Percentiles rank a stretch among this genome's conserved stretches.
phyloP scores from a whole-genome alignment of 192 early-diverging fungal species.

The Coemansia sp. region DNA sequence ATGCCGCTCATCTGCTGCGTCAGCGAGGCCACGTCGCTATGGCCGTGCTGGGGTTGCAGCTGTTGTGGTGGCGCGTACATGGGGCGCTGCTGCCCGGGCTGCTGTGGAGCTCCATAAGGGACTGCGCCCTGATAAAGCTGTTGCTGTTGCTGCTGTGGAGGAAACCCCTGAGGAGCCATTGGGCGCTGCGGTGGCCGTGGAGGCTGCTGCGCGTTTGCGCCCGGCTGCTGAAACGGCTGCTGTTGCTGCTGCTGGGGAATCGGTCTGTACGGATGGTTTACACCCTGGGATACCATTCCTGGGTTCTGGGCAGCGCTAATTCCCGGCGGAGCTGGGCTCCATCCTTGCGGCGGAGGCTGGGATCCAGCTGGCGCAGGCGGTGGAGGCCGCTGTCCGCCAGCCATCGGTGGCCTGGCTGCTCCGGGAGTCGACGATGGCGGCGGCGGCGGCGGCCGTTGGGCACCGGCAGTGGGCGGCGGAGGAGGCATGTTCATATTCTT shows the following conservation, averaged over 20 bases:
- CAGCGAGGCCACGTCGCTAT: constrained; percentile 13
- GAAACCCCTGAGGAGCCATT: constrained; percentile 13
- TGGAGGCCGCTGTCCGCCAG: constrained; percentile 14
- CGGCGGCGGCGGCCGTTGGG: constrained; percentile 3
- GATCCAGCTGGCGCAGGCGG: constrained; percentile 22
- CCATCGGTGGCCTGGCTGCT: constrained; percentile 14
- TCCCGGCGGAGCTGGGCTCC: constrained; percentile 1
- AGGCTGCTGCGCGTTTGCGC: constrained; percentile 16
- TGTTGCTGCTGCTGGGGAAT: constrained; percentile 15
- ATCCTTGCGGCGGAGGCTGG: constrained; percentile 18
- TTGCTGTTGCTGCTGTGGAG: constrained; percentile 21
- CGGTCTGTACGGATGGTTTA: constrained; percentile 24
- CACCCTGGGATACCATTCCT: constrained; percentile 38
- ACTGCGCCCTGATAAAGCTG: not conserved
- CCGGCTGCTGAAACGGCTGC: constrained; percentile 25
- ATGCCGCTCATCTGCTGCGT: constrained; percentile 42
- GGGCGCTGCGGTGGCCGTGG: constrained; percentile 8
- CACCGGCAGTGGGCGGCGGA: constrained; percentile 10
- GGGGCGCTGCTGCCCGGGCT: constrained; percentile 15
- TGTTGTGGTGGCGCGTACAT: constrained; percentile 11
- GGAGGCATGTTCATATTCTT: constrained; percentile 16
- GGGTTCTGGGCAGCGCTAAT: constrained; percentile 13
- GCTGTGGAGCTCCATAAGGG: not conserved
- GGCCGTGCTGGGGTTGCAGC: constrained; percentile 1
- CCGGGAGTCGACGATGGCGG: constrained; percentile 6